Evolutionary conservation across 1,284 basidiomycete genomes (phyloP), one percentile per base, ranked within the genome.

Genomic region (Golubevia sp.): DNA sequence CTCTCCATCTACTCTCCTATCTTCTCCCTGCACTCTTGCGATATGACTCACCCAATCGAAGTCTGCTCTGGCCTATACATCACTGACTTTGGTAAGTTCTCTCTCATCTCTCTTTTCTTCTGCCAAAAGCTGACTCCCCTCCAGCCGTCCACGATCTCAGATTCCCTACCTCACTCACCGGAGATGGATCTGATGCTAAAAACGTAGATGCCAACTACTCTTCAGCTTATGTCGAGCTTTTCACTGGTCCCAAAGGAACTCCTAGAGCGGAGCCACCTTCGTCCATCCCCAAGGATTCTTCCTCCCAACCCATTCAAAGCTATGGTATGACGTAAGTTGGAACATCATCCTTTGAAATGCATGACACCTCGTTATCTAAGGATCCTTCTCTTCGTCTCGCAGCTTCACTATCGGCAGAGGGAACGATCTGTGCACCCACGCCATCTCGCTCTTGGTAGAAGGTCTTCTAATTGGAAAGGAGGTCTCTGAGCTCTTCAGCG

Each of bases 171-270:
- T 67, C 26, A 4, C 23, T 93, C 58, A 91, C 90, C 18, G 92
- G 92, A 27, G 92, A 94, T 86, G 92, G 92, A 6, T 92, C 92
- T 48, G 93, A 94, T 86, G 92, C 92, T 66, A 92, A 91, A 92
- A 95, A 96, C 85, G 92, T 91, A 49, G 92, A 92, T 64, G 95
- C 94, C 85, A 93, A 97, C 85, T 97, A 97, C 86, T 94, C 92
- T 1, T 92, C 93, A 0, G 94, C 94, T 1, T 97, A 97, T 83
- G 87, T 97, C 54, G 88, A 89, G 7, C 86, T 97, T 61, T 86
- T 89, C 73, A 94, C 94, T 2, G 87, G 89, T 15, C 67, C 70
- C 6, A 68, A 67, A 58, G 66, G 64, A 26, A 25, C 49, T 52
- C 50, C 50, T 52, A 3, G 21, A 4, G 21, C 50, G 3, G 5